phyloP scores from a whole-genome alignment of 352 stramenopile genomes.

The Pythium brassicae region DNA sequence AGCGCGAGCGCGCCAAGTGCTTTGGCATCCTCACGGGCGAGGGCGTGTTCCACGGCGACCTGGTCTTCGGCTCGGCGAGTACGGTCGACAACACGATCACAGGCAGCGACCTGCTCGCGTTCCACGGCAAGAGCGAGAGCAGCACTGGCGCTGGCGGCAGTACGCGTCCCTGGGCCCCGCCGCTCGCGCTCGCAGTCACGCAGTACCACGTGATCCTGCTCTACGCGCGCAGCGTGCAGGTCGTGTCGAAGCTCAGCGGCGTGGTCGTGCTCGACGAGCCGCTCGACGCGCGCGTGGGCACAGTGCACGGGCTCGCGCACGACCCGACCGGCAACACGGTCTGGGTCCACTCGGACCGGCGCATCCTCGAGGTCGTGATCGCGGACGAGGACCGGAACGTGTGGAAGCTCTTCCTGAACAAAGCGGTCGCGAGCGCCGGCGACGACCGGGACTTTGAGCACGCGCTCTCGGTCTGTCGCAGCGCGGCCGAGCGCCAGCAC shows the following conservation, averaged over 20 bases:
- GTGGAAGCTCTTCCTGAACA: conserved; percentile 90
- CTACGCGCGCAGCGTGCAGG: conserved; percentile 74
- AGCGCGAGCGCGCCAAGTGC: conserved; percentile 76
- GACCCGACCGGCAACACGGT: conserved; percentile 83
- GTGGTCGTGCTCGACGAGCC: conserved; percentile 82
- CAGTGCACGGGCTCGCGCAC: conserved; percentile 49
- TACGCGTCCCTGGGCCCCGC: conserved; percentile 48
- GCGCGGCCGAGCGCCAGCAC: conserved; percentile 74
- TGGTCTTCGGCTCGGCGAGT: conserved; percentile 64
- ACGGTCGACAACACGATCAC: conserved; percentile 84
- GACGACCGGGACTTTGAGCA: conserved; percentile 88
- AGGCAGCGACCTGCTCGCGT: conserved; percentile 64
- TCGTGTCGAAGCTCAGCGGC: conserved; percentile 85
- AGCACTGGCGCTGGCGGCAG: conserved; percentile 21
- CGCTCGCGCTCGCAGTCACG: conserved; percentile 84
- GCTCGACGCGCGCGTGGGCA: conserved; percentile 77
- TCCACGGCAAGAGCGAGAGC: conserved; percentile 39
- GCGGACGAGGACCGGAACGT: conserved; percentile 89
- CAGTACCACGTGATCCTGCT: conserved; percentile 92
- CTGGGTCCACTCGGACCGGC: conserved; percentile 78
- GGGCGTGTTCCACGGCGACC: conserved; percentile 88
- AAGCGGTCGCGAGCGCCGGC: conserved; percentile 61
- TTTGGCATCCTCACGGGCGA: conserved; percentile 90
- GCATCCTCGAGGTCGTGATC: conserved; percentile 76
- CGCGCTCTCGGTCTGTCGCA: conserved; percentile 81